These are phyloP conservation scores for Tremella yokohamensis DNA, from an alignment of 768 basidiomycete species.

Conservation along the genomic window DNA sequence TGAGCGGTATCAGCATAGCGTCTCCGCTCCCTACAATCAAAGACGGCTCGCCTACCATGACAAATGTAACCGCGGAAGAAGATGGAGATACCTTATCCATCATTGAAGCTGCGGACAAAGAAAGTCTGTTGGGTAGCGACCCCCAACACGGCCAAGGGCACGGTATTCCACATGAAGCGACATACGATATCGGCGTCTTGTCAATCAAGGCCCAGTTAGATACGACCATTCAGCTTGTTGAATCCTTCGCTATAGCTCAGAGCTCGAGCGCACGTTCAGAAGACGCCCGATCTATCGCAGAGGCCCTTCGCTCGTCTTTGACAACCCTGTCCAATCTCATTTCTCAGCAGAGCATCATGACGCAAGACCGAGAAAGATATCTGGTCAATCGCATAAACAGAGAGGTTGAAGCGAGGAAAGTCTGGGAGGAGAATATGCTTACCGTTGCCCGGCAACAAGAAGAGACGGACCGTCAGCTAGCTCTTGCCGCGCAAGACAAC, in stretches of 20 bases:
- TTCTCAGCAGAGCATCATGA: conserved; percentile 67
- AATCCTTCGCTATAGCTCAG: conserved; percentile 49
- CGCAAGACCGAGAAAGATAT: conserved; percentile 70
- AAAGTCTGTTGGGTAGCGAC: conserved; percentile 24
- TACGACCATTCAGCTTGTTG: conserved; percentile 64
- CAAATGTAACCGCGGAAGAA: conserved; percentile 11
- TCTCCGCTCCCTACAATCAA: conserved; percentile 3
- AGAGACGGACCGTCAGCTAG: conserved; percentile 72
- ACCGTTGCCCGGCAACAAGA: conserved; percentile 83
- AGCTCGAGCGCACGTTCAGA: neutral
- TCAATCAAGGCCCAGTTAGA: conserved; percentile 66
- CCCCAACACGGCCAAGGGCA: neutral
- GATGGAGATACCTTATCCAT: conserved; percentile 32
- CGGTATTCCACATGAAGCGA: conserved; percentile 38
- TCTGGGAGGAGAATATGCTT: conserved; percentile 89
- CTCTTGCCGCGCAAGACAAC: conserved; percentile 56
- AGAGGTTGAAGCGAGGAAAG: conserved; percentile 63
- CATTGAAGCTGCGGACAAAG: conserved; percentile 33
- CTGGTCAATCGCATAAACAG: conserved; percentile 58
- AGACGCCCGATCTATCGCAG: conserved; percentile 56
- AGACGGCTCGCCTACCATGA: conserved; percentile 11
- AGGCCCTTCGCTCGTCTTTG: conserved; percentile 56
- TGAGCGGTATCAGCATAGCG: conserved; percentile 26
- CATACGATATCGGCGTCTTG: conserved; percentile 46
- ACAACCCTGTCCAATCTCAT: conserved; percentile 60